These are phyloP conservation scores for Lactuca sativa DNA, from an alignment of 129 eudicot genomes.

Conservation along the genomic window DNA sequence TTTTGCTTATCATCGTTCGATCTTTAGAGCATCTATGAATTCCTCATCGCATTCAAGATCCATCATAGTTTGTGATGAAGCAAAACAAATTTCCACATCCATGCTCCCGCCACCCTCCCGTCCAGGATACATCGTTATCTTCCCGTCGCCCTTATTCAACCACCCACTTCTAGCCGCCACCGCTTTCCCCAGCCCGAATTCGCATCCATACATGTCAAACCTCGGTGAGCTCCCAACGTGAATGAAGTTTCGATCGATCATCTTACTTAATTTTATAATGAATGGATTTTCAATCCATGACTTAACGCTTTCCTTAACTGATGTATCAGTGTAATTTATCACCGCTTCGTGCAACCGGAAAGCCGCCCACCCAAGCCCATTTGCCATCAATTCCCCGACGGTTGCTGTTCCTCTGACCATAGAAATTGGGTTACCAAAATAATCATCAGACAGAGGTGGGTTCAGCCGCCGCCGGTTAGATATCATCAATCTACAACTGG, in stretches of 20 bases:
- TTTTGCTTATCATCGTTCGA: background rate
- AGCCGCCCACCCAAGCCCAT: constrained; percentile 53
- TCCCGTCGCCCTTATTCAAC: constrained; percentile 37
- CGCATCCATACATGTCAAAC: constrained; percentile 42
- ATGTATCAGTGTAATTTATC: constrained; percentile 9
- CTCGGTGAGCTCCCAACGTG: constrained; percentile 40
- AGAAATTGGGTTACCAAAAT: constrained; percentile 38
- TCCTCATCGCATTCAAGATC: constrained; percentile 25
- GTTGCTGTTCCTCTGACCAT: background rate
- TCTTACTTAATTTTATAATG: constrained; percentile 1
- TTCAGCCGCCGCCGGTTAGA: constrained; percentile 21
- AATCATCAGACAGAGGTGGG: constrained; percentile 44
- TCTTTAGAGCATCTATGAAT: constrained; percentile 11
- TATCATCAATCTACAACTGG: constrained; percentile 21
- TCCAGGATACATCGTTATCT: constrained; percentile 37
- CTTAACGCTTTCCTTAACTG: constrained; percentile 3
- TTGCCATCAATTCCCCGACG: constrained; percentile 19
- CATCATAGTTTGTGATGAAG: constrained; percentile 22
- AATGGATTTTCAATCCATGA: constrained; percentile 26
- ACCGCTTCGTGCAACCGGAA: constrained; percentile 31
- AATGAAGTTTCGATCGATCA: background rate
- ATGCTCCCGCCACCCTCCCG: constrained; percentile 39
- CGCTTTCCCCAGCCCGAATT: constrained; percentile 53
- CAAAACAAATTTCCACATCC: constrained; percentile 39
- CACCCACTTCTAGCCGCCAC: constrained; percentile 41